These are phyloP conservation scores for Phytophthora pinifolia DNA, from an alignment of 352 stramenopile species.

Conservation along the genomic window DNA sequence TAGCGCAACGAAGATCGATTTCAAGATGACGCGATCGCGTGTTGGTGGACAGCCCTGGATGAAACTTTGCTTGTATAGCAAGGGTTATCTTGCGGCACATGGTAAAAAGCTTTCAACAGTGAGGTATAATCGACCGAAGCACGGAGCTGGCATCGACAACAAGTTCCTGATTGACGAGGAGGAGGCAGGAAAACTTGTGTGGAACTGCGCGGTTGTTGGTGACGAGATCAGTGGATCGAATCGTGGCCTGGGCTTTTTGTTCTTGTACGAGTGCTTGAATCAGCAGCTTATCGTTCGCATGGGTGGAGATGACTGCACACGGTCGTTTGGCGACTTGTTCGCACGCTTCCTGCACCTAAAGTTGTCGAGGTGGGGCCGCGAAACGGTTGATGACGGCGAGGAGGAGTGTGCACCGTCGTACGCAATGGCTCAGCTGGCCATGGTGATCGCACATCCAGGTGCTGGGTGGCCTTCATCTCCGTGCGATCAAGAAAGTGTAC, in stretches of 20 bases:
- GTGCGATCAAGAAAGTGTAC: conserved; percentile 63
- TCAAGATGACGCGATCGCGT: conserved; percentile 67
- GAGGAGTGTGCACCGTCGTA: conserved; percentile 76
- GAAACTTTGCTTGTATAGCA: conserved; percentile 78
- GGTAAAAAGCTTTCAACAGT: conserved; percentile 83
- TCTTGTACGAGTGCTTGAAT: conserved; percentile 85
- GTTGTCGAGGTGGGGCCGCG: conserved; percentile 78
- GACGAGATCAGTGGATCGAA: conserved; percentile 86
- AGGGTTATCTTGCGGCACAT: conserved; percentile 71
- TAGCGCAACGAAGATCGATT: conserved; percentile 38
- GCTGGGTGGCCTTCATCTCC: conserved; percentile 60
- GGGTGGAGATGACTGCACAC: conserved; percentile 69
- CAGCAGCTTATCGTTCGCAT: conserved; percentile 63
- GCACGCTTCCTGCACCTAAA: conserved; percentile 83
- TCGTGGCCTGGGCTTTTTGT: conserved; percentile 73
- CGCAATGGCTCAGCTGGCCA: conserved; percentile 72
- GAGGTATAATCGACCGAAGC: conserved; percentile 82
- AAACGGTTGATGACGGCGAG: conserved; percentile 85
- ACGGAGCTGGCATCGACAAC: conserved; percentile 48
- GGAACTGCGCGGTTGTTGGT: conserved; percentile 78
- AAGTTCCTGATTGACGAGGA: conserved; percentile 78
- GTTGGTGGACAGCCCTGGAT: conserved; percentile 85
- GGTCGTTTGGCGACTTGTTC: conserved; percentile 77
- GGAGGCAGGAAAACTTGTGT: conserved; percentile 77
- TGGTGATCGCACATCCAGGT: conserved; percentile 61